A percentile compares a stretch with the other conserved stretches of the same genome.
Evolutionary conservation across 345 rosid species (phyloP).

Genomic region (Eucalyptus regnans): DNA sequence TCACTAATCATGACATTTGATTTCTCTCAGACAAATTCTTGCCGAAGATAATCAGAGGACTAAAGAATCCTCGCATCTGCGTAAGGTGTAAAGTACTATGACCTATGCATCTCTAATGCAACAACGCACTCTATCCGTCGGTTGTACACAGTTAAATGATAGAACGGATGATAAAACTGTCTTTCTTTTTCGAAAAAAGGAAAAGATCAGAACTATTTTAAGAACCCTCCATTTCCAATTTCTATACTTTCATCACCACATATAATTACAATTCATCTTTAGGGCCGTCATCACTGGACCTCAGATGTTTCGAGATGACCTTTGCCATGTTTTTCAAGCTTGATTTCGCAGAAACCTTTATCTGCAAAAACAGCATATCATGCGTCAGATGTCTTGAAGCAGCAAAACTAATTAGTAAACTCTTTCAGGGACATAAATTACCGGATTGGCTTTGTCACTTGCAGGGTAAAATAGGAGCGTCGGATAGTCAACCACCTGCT

Average conservation of each 20-base stretch:
- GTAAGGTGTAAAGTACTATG: not conserved
- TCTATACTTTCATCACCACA: not conserved
- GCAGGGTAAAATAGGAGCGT: constrained; percentile 51
- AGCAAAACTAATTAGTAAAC: not conserved
- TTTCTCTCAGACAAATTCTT: not conserved
- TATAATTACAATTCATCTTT: constrained; percentile 53
- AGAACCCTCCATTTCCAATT: not conserved
- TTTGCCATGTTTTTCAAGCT: constrained; percentile 44
- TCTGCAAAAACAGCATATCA: constrained; percentile 15
- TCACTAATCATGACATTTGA: not conserved
- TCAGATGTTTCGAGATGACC: constrained; percentile 33
- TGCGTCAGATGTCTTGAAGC: not conserved
- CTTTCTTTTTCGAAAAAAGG: not conserved
- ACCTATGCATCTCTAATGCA: not conserved
- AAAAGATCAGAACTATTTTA: not conserved
- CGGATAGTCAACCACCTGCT: constrained; percentile 63
- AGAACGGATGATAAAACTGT: not conserved
- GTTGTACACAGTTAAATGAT: not conserved
- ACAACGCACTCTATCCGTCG: not conserved
- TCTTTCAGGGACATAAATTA: not conserved
- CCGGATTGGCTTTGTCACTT: constrained; percentile 55
- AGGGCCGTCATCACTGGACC: constrained; percentile 13
- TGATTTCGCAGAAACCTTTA: constrained; percentile 45
- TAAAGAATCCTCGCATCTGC: not conserved
- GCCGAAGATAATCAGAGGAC: not conserved